Conservation (phyloP, 805 yeast genomes). For the Ogataea sp. region DNA sequence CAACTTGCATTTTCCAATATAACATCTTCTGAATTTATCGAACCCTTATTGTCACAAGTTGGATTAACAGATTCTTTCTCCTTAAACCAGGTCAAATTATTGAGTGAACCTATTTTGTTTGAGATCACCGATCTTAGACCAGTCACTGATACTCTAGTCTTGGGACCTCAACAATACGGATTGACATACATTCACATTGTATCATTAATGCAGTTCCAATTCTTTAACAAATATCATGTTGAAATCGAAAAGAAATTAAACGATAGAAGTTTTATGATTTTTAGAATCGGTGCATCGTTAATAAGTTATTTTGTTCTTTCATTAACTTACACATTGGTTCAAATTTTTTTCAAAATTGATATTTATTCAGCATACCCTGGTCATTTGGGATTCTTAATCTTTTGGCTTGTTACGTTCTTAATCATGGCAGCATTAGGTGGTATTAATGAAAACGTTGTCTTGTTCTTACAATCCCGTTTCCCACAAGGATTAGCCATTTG, state of each 20-base stretch:
- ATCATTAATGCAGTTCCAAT: slow-evolving; percentile 57
- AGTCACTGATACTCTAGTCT: slow-evolving; percentile 34
- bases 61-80: not conserved
- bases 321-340: slow-evolving; percentile 49
- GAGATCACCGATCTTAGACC: slow-evolving; percentile 43
- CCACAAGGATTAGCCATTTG: slow-evolving; percentile 62
- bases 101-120: slow-evolving; percentile 13
- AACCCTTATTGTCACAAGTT: slow-evolving; percentile 3
- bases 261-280: slow-evolving; percentile 36
- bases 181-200: slow-evolving; percentile 57
- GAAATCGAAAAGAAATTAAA: slow-evolving; percentile 39
- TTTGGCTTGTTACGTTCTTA: slow-evolving; percentile 57
- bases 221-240: slow-evolving; percentile 46
- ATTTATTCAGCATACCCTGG: slow-evolving; percentile 49
- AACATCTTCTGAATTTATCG: slow-evolving; percentile 7
- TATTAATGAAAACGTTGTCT: slow-evolving; percentile 54
- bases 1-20: slow-evolving; percentile 19
- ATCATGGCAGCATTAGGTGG: slow-evolving; percentile 66
- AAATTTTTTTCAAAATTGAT: slow-evolving; percentile 57
- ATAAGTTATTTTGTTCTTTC: slow-evolving; percentile 44
- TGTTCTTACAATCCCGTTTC: slow-evolving; percentile 36
- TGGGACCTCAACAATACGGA: slow-evolving; percentile 67
- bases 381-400: slow-evolving; percentile 55
- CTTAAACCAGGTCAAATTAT: not conserved
- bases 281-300: slow-evolving; percentile 43